These are phyloP conservation scores for Phlyctochytrium planicorne DNA, from an alignment of 192 early-diverging fungal genomes.

Conservation along the genomic window DNA sequence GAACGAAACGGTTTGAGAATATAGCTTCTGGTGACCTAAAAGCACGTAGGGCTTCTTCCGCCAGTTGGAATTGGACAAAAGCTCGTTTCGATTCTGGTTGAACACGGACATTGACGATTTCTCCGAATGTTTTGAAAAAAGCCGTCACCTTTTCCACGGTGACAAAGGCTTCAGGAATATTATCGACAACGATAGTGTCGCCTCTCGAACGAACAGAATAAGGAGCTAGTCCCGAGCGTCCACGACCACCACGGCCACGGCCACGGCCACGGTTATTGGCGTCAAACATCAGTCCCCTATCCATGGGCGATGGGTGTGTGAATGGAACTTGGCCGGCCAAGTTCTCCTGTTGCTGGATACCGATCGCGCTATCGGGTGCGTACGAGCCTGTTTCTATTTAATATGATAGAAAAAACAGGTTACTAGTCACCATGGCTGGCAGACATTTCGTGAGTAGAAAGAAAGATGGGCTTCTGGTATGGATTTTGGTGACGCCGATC, in stretches of 20 bases:
- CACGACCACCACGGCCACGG: slow-evolving; percentile 39
- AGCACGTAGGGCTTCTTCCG: slow-evolving; percentile 66
- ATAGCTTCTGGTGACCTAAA: slow-evolving; percentile 74
- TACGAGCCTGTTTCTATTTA: too few species aligned
- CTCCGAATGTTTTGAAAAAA: slow-evolving; percentile 78
- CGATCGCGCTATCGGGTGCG: too few species aligned
- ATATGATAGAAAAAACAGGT: too few species aligned
- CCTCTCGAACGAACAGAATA: slow-evolving; percentile 13
- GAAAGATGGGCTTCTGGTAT: too few species aligned
- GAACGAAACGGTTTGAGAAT: slow-evolving; percentile 85
- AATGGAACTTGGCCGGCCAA: too few species aligned
- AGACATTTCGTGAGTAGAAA: too few species aligned
- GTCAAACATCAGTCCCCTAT: slow-evolving; percentile 6
- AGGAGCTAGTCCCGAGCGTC: slow-evolving; percentile 11
- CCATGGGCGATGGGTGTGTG: too few species aligned
- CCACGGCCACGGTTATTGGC: slow-evolving; percentile 54
- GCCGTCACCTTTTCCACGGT: slow-evolving; percentile 71
- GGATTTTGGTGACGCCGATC: too few species aligned
- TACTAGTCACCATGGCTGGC: too few species aligned
- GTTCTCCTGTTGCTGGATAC: too few species aligned
- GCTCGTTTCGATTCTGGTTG: slow-evolving; percentile 56
- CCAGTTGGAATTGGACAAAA: slow-evolving; percentile 60
- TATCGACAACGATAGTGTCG: slow-evolving; percentile 69
- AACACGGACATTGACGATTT: slow-evolving; percentile 68
- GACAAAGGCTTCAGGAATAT: slow-evolving; percentile 70